phyloP scores from a whole-genome alignment of 345 rosid species.

The Gossypium stocksii region DNA sequence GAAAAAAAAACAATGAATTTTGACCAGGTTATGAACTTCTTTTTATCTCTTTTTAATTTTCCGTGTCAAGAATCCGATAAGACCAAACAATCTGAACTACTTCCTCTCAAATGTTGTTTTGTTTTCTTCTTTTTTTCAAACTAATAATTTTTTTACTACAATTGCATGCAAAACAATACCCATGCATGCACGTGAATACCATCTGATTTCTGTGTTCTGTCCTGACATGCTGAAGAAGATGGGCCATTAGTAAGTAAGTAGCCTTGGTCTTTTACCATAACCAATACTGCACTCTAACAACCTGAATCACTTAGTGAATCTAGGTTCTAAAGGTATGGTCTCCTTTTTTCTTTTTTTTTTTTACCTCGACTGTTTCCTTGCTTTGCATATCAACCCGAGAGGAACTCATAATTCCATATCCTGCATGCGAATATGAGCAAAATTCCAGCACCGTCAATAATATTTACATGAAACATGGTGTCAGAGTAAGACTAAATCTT shows the following conservation, averaged over 20 bases:
- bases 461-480: not conserved
- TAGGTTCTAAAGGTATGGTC: not conserved
- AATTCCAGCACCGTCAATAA: not conserved
- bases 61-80: not conserved
- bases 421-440: constrained; percentile 27
- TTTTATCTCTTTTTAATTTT: not conserved
- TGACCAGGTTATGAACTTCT: not conserved
- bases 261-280: constrained; percentile 1
- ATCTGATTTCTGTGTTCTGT: not conserved
- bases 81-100: not conserved
- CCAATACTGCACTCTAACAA: not conserved
- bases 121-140: not conserved
- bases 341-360: not conserved
- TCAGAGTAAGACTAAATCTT: not conserved
- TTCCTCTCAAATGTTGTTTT: too few relatives aligned
- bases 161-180: not conserved
- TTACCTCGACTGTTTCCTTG: constrained; percentile 24
- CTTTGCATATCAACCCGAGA: constrained; percentile 23
- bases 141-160: too few relatives aligned
- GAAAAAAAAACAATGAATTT: not conserved
- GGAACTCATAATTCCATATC: constrained; percentile 10
- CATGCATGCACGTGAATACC: constrained; percentile 19
- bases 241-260: constrained; percentile 6
- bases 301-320: constrained; percentile 8
- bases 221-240: constrained; percentile 20